Evolutionary conservation across 108 stramenopile genomes (phyloP).

Genomic region (Nitzschia sp.): DNA sequence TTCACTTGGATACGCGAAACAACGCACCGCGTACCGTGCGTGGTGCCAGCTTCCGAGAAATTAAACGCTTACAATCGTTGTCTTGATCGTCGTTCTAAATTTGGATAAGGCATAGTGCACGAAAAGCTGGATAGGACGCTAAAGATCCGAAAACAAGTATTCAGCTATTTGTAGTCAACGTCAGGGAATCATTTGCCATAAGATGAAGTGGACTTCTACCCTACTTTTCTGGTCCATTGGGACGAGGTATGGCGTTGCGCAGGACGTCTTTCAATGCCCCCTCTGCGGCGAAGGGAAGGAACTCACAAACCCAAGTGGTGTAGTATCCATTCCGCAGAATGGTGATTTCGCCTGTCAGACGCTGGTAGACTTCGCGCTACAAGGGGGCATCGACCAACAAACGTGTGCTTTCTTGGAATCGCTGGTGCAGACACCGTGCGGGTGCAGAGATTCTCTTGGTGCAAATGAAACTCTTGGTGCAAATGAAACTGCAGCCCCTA

Average conservation of each 20-base stretch:
- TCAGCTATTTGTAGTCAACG: no score
- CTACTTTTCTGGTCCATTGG: neutral
- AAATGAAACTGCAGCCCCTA: slow-evolving; percentile 1
- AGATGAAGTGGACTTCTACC: neutral
- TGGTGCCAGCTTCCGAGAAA: no score
- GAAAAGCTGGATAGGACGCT: no score
- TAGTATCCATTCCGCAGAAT: neutral
- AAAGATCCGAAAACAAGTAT: no score
- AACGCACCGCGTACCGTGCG: neutral
- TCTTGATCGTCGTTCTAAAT: no score
- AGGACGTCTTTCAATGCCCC: neutral
- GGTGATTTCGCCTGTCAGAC: neutral
- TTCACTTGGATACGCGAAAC: neutral
- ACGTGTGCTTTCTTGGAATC: slow-evolving; percentile 1
- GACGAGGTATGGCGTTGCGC: neutral
- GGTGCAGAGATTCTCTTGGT: slow-evolving; percentile 11
- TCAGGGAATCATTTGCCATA: no score
- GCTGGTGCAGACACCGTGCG: slow-evolving; percentile 13
- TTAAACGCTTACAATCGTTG: no score
- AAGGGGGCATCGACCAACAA: neutral
- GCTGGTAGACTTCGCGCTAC: neutral
- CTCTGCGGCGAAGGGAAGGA: slow-evolving; percentile 28
- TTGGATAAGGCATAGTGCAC: no score
- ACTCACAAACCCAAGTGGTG: slow-evolving; percentile 10
- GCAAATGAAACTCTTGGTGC: neutral